Percentiles rank a stretch among this genome's conserved stretches.
Evolutionary conservation across 2,329 filamentous ascomycete species (phyloP).

Genomic region (Penicillium sp.): DNA sequence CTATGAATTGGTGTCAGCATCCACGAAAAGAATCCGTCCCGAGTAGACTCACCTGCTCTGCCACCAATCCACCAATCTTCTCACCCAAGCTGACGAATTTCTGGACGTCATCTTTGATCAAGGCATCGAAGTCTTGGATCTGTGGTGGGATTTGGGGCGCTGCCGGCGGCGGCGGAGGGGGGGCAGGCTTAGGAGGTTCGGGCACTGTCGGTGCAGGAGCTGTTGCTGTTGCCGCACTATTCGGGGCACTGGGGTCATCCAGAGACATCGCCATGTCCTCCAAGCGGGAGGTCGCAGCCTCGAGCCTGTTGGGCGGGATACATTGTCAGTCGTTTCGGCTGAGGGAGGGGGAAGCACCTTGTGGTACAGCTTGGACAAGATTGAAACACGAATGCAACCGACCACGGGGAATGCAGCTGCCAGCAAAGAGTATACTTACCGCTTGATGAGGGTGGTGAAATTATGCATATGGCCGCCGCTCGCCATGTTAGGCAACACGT

Average conservation of each 20-base stretch:
- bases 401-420: neutral
- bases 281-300: constrained; percentile 91
- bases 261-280: constrained; percentile 89
- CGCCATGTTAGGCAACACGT: constrained; percentile 55
- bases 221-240: constrained; percentile 30
- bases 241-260: constrained; percentile 48
- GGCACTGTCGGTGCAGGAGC: constrained; percentile 24
- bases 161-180: constrained; percentile 49
- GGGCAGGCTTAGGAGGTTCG: constrained; percentile 30
- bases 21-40: neutral
- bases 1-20: constrained; percentile 34
- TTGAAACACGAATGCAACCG: neutral
- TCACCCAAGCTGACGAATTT: constrained; percentile 76
- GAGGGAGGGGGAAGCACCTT: neutral
- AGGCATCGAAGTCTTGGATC: constrained; percentile 82
- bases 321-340: constrained; percentile 31
- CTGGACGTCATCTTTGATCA: constrained; percentile 70
- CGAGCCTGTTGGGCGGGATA: constrained; percentile 73
- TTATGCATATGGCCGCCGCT: constrained; percentile 84
- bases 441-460: constrained; percentile 94
- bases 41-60: constrained; percentile 65
- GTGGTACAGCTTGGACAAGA: constrained; percentile 1
- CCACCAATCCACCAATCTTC: constrained; percentile 71
- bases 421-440: constrained; percentile 57
- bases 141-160: constrained; percentile 65